phyloP scores from a whole-genome alignment of 352 stramenopile genomes.

The Globisporangium middletonii region DNA sequence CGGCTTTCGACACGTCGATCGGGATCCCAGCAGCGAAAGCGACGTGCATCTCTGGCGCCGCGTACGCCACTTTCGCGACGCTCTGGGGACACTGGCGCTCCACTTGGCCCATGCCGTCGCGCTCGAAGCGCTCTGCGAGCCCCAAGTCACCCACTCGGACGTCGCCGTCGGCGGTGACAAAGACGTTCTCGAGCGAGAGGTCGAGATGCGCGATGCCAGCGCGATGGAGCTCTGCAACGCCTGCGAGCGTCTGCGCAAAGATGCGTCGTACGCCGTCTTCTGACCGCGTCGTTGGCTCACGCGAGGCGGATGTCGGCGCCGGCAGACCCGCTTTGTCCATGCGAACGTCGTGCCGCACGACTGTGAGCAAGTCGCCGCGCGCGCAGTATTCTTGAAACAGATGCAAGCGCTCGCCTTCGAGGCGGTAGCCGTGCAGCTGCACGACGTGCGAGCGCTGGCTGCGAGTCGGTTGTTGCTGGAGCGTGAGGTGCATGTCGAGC shows the following conservation, averaged over 20 bases:
- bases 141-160: constrained; percentile 89
- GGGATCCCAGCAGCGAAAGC: constrained; percentile 8
- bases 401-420: constrained; percentile 53
- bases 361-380: constrained; percentile 49
- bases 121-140: constrained; percentile 47
- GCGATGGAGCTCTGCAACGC: constrained; percentile 82
- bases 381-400: constrained; percentile 63
- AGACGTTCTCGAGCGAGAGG: constrained; percentile 93
- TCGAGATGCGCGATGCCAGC: constrained; percentile 89
- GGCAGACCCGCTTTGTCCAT: constrained; percentile 34
- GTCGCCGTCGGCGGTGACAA: constrained; percentile 81
- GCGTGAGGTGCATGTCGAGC: constrained; percentile 56
- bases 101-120: constrained; percentile 22
- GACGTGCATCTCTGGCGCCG: constrained; percentile 52
- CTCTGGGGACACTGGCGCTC: constrained; percentile 8
- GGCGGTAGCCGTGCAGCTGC: constrained; percentile 32
- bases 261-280: constrained; percentile 33
- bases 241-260: constrained; percentile 75
- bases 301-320: constrained; percentile 5
- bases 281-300: constrained; percentile 25
- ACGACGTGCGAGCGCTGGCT: constrained; percentile 32
- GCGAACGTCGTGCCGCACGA: constrained; percentile 43
- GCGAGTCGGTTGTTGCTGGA: constrained; percentile 14
- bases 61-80: constrained; percentile 61
- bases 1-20: constrained; percentile 47